Evolutionary conservation across 1,284 basidiomycete species (phyloP).

Genomic region (Clitocybe nebularis): DNA sequence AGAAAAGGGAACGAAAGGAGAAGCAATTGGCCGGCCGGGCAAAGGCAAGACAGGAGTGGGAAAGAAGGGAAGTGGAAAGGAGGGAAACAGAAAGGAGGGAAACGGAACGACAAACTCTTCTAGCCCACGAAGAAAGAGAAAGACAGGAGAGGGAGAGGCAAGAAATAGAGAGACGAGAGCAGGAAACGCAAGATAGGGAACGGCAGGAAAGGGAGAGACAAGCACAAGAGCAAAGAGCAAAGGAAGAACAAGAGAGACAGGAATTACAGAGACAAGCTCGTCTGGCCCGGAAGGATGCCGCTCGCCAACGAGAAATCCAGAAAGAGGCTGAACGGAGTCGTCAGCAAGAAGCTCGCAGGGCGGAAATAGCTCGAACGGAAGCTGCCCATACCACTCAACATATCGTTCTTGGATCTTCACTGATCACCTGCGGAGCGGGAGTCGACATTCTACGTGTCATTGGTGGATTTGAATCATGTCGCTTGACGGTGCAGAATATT

Average conservation of each 20-base stretch:
- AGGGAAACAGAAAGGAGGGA: background rate
- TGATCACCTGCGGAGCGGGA: conserved; percentile 46
- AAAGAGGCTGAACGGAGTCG: conserved; percentile 7
- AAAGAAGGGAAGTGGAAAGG: background rate
- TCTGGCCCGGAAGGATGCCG: conserved; percentile 11
- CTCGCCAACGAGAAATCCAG: conserved; percentile 5
- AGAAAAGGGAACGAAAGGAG: background rate
- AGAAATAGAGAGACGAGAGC: background rate
- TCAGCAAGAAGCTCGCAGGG: conserved; percentile 14
- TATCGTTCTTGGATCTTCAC: conserved; percentile 39
- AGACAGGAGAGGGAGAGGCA: background rate
- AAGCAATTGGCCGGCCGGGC: background rate
- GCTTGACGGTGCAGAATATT: conserved; percentile 39
- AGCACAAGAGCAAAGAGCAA: background rate
- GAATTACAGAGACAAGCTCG: background rate
- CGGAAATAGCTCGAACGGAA: conserved; percentile 24
- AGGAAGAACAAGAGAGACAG: background rate
- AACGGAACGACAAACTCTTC: background rate
- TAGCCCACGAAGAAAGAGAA: background rate
- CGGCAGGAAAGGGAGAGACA: background rate
- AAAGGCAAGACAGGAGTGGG: background rate
- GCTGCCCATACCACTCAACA: conserved; percentile 35
- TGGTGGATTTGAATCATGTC: conserved; percentile 47
- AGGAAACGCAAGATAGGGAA: background rate
- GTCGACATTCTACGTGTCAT: conserved; percentile 37